A percentile compares a stretch with the other conserved stretches of the same genome.
These are phyloP conservation scores for Apocynum venetum DNA, from an alignment of 257 asterid genomes.

Conservation along the genomic window DNA sequence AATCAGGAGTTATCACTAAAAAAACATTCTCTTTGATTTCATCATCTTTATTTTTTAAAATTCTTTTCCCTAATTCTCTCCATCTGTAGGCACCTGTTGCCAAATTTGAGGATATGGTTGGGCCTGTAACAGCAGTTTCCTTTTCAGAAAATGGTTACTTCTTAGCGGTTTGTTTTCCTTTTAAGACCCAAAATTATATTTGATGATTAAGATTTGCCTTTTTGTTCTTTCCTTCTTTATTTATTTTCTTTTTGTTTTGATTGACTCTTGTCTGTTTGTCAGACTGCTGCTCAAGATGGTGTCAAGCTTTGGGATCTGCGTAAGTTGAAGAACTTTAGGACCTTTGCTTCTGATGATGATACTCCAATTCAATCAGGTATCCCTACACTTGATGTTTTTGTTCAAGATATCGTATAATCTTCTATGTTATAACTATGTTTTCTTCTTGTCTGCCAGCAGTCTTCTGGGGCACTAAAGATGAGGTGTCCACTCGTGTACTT, in stretches of 20 bases:
- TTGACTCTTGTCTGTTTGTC: slow-evolving; percentile 17
- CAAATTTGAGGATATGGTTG: slow-evolving; percentile 76
- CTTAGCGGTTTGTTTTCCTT: slow-evolving; percentile 66
- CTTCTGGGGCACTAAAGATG: background rate
- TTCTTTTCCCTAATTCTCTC: background rate
- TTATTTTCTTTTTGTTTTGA: too few relatives aligned
- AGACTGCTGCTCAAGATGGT: slow-evolving; percentile 99
- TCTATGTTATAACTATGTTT: background rate
- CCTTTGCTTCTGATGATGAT: slow-evolving; percentile 74
- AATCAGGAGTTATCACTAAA: background rate
- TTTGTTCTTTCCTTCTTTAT: slow-evolving; percentile 11
- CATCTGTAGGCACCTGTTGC: slow-evolving; percentile 71
- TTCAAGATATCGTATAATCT: background rate
- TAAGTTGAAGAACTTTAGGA: slow-evolving; percentile 80
- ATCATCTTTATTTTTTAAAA: background rate
- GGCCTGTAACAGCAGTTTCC: slow-evolving; percentile 82
- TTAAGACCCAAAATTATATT: slow-evolving; percentile 2
- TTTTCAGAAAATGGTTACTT: slow-evolving; percentile 99
- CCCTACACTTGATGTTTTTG: slow-evolving; percentile 2
- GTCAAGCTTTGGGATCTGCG: slow-evolving; percentile 98
- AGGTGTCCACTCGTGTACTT: background rate
- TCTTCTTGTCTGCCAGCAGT: background rate
- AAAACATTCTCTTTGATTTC: background rate
- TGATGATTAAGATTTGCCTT: background rate
- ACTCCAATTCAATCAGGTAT: slow-evolving; percentile 84